A percentile compares a stretch with the other conserved stretches of the same genome.
These are phyloP conservation scores for Populus tremula DNA, from an alignment of 345 rosid species.

Conservation along the genomic window DNA sequence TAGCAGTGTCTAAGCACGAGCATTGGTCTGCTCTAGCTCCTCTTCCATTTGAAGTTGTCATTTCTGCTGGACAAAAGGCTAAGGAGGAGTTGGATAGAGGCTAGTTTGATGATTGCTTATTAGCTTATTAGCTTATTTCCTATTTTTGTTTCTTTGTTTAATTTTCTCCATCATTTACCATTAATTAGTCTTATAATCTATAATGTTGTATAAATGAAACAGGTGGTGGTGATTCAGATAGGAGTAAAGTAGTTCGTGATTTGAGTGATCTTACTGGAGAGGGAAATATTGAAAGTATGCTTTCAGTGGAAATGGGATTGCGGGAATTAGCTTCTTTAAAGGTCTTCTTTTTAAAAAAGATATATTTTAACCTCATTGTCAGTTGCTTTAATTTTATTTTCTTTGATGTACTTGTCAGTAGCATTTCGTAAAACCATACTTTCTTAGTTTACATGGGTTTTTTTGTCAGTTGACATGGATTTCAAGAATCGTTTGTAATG, in stretches of 20 bases:
- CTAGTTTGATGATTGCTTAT: conserved; percentile 29
- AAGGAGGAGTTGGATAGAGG: conserved; percentile 76
- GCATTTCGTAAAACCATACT: neutral
- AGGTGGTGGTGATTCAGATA: conserved; percentile 57
- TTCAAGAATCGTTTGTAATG: neutral
- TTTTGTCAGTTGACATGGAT: neutral
- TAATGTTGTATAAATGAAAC: conserved; percentile 21
- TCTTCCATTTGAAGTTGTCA: conserved; percentile 92
- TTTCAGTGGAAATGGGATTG: conserved; percentile 96
- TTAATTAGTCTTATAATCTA: conserved; percentile 1
- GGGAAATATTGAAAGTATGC: conserved; percentile 98
- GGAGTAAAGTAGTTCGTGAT: conserved; percentile 53
- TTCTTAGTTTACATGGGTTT: neutral
- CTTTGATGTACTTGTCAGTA: neutral
- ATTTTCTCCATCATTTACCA: neutral
- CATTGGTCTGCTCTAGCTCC: conserved; percentile 96
- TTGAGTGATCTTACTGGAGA: conserved; percentile 83
- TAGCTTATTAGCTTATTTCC: conserved; percentile 6
- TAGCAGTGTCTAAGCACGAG: conserved; percentile 77
- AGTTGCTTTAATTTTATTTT: conserved; percentile 2
- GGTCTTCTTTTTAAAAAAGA: conserved; percentile 36
- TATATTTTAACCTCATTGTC: neutral
- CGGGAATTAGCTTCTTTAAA: conserved; percentile 85
- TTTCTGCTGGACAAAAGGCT: conserved; percentile 96
- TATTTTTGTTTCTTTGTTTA: neutral